A percentile compares a stretch with the other conserved stretches of the same genome.
These are phyloP conservation scores for Cruciata laevipes DNA, from an alignment of 257 asterid genomes.

Conservation along the genomic window DNA sequence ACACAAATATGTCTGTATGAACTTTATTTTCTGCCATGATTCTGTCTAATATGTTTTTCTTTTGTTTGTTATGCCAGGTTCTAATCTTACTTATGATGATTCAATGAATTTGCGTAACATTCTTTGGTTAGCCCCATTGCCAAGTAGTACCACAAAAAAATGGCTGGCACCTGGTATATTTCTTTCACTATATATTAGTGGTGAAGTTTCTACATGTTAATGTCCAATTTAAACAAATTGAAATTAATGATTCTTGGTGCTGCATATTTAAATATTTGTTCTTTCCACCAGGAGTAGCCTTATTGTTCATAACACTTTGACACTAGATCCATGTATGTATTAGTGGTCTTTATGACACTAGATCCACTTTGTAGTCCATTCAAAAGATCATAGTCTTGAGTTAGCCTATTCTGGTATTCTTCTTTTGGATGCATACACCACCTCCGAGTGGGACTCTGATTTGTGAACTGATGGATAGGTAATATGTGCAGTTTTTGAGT, in stretches of 20 bases:
- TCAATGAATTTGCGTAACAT: conserved; percentile 85
- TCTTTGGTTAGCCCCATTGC: conserved; percentile 93
- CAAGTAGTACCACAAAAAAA: conserved; percentile 42
- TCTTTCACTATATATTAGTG: conserved; percentile 2
- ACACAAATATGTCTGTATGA: not conserved
- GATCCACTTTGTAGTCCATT: not conserved
- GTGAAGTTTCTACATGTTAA: not conserved
- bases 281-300: not conserved
- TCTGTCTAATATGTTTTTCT: conserved; percentile 14
- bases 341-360: not conserved
- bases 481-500: not conserved
- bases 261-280: not conserved
- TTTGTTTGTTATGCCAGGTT: conserved; percentile 46
- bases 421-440: not conserved
- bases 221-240: not conserved
- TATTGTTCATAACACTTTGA: not conserved
- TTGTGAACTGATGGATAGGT: not conserved
- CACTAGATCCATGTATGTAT: not conserved
- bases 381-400: not conserved
- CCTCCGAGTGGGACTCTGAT: not conserved
- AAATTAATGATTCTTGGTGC: not conserved
- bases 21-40: not conserved
- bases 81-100: conserved; percentile 63
- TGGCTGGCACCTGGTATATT: conserved; percentile 91
- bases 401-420: not conserved